Percentiles rank a stretch among this genome's conserved stretches.
Evolutionary conservation across 345 rosid genomes (phyloP).

Genomic region (Salix brachista): DNA sequence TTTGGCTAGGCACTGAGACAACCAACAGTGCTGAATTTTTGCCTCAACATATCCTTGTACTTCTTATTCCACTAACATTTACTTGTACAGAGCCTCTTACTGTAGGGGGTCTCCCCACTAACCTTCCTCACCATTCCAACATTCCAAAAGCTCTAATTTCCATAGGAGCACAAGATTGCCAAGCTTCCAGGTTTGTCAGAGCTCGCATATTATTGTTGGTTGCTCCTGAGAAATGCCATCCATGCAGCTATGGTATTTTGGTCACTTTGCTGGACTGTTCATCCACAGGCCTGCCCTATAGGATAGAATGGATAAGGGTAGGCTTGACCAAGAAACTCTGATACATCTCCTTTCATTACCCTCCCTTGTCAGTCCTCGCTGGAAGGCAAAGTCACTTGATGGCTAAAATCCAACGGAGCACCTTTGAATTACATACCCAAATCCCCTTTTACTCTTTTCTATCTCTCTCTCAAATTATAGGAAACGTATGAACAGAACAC

Average conservation of each 20-base stretch:
- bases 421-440: background rate
- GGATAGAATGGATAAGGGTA: background rate
- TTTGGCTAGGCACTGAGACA: background rate
- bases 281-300: background rate
- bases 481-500: background rate
- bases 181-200: background rate
- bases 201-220: background rate
- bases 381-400: background rate
- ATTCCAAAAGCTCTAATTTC: background rate
- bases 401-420: background rate
- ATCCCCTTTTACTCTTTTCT: too few species aligned
- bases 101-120: background rate
- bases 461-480: background rate
- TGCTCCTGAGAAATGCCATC: background rate
- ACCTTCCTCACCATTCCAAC: background rate
- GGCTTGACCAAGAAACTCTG: background rate
- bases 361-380: background rate
- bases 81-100: background rate
- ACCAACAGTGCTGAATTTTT: background rate
- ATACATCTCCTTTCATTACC: background rate
- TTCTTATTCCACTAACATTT: background rate
- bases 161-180: background rate
- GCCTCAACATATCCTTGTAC: background rate
- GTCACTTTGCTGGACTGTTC: background rate
- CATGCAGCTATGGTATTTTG: background rate